phyloP scores from a whole-genome alignment of 2,329 filamentous ascomycete species.

The Blastomyces parvus region DNA sequence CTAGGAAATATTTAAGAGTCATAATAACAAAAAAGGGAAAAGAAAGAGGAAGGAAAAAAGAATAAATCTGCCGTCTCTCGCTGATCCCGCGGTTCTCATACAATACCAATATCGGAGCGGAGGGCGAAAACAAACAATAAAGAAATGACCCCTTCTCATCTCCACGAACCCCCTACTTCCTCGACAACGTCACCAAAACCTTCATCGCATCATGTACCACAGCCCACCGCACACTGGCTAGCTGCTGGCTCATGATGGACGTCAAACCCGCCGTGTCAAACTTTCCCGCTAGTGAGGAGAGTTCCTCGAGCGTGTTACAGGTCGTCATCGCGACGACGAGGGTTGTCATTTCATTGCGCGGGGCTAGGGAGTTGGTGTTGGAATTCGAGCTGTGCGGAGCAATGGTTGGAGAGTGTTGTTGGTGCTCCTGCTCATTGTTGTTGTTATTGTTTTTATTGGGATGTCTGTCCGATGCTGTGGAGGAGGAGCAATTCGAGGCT shows the following conservation, averaged over 20 bases:
- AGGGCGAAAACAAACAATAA: not conserved
- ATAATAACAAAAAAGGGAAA: too few species aligned
- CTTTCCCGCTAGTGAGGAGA: conserved; percentile 34
- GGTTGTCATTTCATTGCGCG: conserved; percentile 27
- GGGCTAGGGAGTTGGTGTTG: conserved; percentile 29
- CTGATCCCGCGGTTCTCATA: not conserved
- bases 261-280: conserved; percentile 46
- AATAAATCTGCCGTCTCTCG: not conserved
- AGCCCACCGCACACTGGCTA: conserved; percentile 52
- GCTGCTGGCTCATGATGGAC: conserved; percentile 45
- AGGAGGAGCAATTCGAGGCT: conserved; percentile 5
- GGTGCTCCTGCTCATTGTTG: conserved; percentile 25
- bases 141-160: too few species aligned
- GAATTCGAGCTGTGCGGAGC: too few species aligned
- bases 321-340: conserved; percentile 30
- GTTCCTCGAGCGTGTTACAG: conserved; percentile 27
- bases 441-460: conserved; percentile 24
- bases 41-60: too few species aligned
- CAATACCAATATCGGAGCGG: not conserved
- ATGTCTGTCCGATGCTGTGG: conserved; percentile 6
- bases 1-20: too few species aligned
- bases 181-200: conserved; percentile 35
- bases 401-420: not conserved
- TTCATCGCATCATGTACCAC: conserved; percentile 54
- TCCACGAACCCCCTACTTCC: not conserved